Conservation (phyloP, 2,329 filamentous ascomycete genomes). For the Calonectria crousiana region DNA sequence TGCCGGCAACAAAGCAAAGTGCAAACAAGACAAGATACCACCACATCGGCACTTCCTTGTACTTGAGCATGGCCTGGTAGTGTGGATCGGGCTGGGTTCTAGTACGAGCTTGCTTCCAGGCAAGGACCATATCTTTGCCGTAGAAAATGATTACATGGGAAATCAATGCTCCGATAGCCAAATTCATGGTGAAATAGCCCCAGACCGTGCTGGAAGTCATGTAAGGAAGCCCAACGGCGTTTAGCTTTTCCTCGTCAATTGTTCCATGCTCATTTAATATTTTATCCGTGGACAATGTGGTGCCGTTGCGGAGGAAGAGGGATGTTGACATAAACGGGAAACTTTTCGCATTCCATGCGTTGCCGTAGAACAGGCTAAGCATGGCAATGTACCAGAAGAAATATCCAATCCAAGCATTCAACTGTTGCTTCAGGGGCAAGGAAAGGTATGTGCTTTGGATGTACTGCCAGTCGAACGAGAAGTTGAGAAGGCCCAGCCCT, state of each 20-base stretch:
- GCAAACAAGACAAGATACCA: not conserved
- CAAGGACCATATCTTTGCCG: not conserved
- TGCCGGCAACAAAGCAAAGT: constrained; percentile 1
- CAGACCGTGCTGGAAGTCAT: not conserved
- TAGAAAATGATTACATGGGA: not conserved
- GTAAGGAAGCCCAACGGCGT: not conserved
- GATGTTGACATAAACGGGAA: constrained; percentile 49
- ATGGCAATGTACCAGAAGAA: constrained; percentile 51
- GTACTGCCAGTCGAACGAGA: constrained; percentile 1
- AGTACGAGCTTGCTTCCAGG: not conserved
- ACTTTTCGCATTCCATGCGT: constrained; percentile 51
- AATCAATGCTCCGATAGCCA: not conserved
- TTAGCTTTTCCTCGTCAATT: not conserved
- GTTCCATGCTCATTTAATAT: not conserved
- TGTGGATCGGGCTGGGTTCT: not conserved
- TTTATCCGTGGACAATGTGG: not conserved
- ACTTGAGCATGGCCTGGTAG: not conserved
- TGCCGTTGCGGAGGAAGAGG: constrained; percentile 36
- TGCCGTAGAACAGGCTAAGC: constrained; percentile 54
- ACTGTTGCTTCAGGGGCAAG: not conserved
- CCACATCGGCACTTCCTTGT: not conserved
- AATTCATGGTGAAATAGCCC: constrained; percentile 1
- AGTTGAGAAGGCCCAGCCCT: not conserved
- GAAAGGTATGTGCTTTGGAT: not conserved
- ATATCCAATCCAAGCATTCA: constrained; percentile 30